Conservation (phyloP, 768 basidiomycete species). For the Podaxis pistillaris region DNA sequence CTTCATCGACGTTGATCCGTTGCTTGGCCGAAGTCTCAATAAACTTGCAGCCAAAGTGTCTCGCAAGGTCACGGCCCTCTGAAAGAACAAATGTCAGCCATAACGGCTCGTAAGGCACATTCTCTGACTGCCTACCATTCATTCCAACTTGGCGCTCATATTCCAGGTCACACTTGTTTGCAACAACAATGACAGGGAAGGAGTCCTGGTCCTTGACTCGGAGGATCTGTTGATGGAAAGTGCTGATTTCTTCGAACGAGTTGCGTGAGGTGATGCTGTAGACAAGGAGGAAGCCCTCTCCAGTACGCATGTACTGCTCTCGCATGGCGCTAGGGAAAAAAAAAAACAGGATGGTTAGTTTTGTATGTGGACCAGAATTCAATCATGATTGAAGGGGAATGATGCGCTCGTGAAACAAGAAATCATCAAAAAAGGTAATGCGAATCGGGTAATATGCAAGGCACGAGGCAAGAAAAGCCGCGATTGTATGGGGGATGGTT, state of each 20-base stretch:
- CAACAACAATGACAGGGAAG: constrained; percentile 94
- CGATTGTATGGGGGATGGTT: neutral
- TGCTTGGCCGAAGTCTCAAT: constrained; percentile 97
- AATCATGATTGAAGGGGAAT: constrained; percentile 7
- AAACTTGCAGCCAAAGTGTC: constrained; percentile 91
- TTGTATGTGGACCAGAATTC: constrained; percentile 6
- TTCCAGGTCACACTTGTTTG: constrained; percentile 97
- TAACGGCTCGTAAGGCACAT: neutral
- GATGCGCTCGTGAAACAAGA: constrained; percentile 19
- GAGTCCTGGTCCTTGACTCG: constrained; percentile 95
- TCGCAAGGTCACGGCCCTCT: constrained; percentile 98
- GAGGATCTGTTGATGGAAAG: constrained; percentile 94
- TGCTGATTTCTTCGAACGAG: constrained; percentile 96
- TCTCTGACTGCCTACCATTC: constrained; percentile 60
- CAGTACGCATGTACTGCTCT: constrained; percentile 98
- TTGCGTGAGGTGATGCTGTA: constrained; percentile 98
- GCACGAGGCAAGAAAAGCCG: constrained; percentile 14
- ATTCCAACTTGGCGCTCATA: constrained; percentile 95
- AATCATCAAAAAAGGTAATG: constrained; percentile 3
- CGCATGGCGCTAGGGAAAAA: constrained; percentile 78
- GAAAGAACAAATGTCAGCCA: constrained; percentile 9
- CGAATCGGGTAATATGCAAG: constrained; percentile 14
- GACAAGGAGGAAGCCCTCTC: constrained; percentile 96
- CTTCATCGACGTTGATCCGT: constrained; percentile 95
- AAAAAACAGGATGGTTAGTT: constrained; percentile 10